These are phyloP conservation scores for Massariosphaeria phaeospora DNA, from an alignment of 495 filamentous ascomycete species.

Conservation along the genomic window DNA sequence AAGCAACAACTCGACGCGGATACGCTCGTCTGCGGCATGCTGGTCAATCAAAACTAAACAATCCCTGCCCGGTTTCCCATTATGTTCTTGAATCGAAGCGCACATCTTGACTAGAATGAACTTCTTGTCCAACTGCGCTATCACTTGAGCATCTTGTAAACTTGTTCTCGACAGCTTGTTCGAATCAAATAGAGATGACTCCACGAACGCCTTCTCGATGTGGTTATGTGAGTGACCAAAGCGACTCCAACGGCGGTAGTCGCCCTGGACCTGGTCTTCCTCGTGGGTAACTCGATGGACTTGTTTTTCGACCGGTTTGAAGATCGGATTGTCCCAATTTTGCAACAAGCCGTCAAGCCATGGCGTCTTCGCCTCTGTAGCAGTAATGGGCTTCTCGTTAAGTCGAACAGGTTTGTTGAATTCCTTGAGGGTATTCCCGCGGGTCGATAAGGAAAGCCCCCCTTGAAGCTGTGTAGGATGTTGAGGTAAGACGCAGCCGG, in stretches of 20 bases:
- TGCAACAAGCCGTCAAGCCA: slow-evolving; percentile 44
- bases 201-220: slow-evolving; percentile 34
- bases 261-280: slow-evolving; percentile 12
- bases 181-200: slow-evolving; percentile 32
- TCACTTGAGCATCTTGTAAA: slow-evolving; percentile 58
- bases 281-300: slow-evolving; percentile 45
- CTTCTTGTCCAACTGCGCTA: slow-evolving; percentile 84
- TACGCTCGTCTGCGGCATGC: slow-evolving; percentile 89
- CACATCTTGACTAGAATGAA: slow-evolving; percentile 70
- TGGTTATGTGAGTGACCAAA: slow-evolving; percentile 29
- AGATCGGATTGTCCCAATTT: slow-evolving; percentile 61
- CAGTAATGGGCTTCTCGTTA: neutral
- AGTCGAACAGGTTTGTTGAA: slow-evolving; percentile 21
- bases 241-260: neutral
- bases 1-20: slow-evolving; percentile 69
- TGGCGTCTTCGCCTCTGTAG: neutral
- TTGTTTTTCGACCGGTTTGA: slow-evolving; percentile 49
- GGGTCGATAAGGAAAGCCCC: neutral
- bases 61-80: neutral
- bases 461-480: neutral
- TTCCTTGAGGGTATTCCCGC: slow-evolving; percentile 1
- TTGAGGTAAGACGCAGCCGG: slow-evolving; percentile 50
- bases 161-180: slow-evolving; percentile 63
- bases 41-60: slow-evolving; percentile 81
- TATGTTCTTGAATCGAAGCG: neutral